Evolutionary conservation across 2,329 filamentous ascomycete genomes (phyloP), one percentile per base, ranked within the genome.

Genomic region (Botrytis elliptica): DNA sequence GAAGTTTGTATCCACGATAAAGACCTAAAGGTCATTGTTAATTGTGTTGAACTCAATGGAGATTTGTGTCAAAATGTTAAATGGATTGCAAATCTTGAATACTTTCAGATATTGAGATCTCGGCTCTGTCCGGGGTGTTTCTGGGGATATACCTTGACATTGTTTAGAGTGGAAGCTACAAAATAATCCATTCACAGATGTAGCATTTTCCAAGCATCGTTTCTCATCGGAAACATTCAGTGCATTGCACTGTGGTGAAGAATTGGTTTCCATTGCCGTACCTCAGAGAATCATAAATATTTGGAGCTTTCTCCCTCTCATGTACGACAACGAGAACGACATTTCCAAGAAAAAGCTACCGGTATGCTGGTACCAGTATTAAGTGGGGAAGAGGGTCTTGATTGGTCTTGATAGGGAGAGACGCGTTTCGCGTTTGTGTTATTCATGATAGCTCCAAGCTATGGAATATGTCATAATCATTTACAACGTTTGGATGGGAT

Each of bases 1-100:
- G 84, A 59, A 79, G 82, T 76, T 86, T 86, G 78, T 87, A 87
- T 14, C 85, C 85, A 69, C 82, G 81, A 77, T 87, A 87, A 6
- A 87, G 80, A 76, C 83, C 76, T 76, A 8, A 57, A 22, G 7
- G 10, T 29, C 52, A 57, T 29, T 44, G 42, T 71, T 52, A 62
- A 46, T 20, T 60, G 8, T n/a, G 12, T 36, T 60, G 14, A n/a
- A 38, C 29, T 9, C 22, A 14, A 9, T 29, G n/a, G 7, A 18
- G 25, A n/a, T 55, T 16, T 55, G n/a, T n/a, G 49, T 4, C 46
- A 6, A n/a, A 12, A n/a, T n/a, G 4, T 3, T 5, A n/a, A n/a
- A 12, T 6, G n/a, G 6, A n/a, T n/a, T 55, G 25, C 52, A 29
- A 18, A 29, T 18, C 18, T 55, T 4, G 1, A 29, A 57, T 9